Conservation (phyloP, 176 grass and related monocot genomes). For the Leersia perrieri region DNA sequence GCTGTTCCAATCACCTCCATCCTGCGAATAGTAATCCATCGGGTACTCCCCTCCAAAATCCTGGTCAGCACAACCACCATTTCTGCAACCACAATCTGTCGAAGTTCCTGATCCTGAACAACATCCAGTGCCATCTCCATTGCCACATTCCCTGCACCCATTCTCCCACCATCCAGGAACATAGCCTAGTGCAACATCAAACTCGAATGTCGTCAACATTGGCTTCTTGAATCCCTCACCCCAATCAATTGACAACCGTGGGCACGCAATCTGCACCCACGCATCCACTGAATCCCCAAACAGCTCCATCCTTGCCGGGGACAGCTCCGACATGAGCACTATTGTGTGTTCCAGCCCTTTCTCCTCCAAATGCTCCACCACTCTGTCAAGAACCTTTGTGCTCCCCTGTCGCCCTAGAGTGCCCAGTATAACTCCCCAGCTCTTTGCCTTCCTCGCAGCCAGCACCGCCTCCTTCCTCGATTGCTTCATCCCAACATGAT, state of each 20-base stretch:
- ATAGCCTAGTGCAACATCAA: constrained; percentile 78
- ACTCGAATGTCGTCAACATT: constrained; percentile 88
- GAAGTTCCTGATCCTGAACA: constrained; percentile 39
- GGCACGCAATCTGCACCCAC: constrained; percentile 96
- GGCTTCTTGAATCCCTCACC: constrained; percentile 87
- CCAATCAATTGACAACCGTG: constrained; percentile 92
- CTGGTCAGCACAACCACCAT: constrained; percentile 6
- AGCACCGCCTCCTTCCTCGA: constrained; percentile 82
- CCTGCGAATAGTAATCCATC: constrained; percentile 94
- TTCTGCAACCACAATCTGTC: constrained; percentile 15
- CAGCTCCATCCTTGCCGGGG: constrained; percentile 69
- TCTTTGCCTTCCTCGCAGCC: constrained; percentile 61
- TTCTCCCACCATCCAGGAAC: constrained; percentile 96
- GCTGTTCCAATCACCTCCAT: constrained; percentile 94
- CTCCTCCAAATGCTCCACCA: constrained; percentile 87
- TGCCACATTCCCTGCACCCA: constrained; percentile 16
- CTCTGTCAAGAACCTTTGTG: constrained; percentile 63
- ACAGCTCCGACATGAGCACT: constrained; percentile 95
- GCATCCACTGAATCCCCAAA: constrained; percentile 78
- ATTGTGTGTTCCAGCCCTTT: constrained; percentile 70
- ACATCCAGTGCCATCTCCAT: neutral
- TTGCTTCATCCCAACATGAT: constrained; percentile 87
- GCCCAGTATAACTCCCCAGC: constrained; percentile 77
- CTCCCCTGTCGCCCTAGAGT: constrained; percentile 86
- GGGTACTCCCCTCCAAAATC: constrained; percentile 67